Conservation (phyloP, 345 rosid genomes). For the Nasturtium officinale region DNA sequence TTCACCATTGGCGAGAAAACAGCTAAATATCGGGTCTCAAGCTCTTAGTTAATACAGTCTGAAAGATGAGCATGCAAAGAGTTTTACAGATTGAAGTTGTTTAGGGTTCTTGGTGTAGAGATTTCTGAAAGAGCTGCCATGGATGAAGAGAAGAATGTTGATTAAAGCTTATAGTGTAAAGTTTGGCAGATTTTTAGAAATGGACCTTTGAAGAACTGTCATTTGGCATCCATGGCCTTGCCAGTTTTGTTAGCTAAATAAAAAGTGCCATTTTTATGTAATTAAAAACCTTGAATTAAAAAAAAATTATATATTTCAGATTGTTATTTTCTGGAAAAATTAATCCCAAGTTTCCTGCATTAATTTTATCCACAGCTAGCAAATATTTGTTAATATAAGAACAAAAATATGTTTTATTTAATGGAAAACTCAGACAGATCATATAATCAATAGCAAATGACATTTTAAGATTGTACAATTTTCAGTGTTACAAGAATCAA, state of each 20-base stretch:
- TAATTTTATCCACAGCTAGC: not conserved
- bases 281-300: conserved; percentile 10
- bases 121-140: conserved; percentile 33
- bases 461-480: not conserved
- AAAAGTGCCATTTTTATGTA: conserved; percentile 28
- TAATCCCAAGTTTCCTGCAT: not conserved
- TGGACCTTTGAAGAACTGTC: not conserved
- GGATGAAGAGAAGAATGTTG: conserved; percentile 21
- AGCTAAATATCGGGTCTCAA: not conserved
- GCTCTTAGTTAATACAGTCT: conserved; percentile 23
- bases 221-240: conserved; percentile 41
- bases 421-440: not conserved
- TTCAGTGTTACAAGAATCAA: not conserved
- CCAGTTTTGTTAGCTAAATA: conserved; percentile 39
- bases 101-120: conserved; percentile 31
- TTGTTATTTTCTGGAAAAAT: not conserved
- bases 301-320: conserved; percentile 22
- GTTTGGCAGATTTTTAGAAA: conserved; percentile 23
- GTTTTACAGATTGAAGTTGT: conserved; percentile 31
- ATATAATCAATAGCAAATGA: not conserved
- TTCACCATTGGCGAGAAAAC: conserved; percentile 32
- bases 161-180: conserved; percentile 37
- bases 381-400: not conserved
- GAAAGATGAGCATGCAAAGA: conserved; percentile 18
- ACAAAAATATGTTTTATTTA: not conserved